Base-by-base conservation (phyloP, 805 yeast genomes). In the Cyberlindnera suaveolens region DNA sequence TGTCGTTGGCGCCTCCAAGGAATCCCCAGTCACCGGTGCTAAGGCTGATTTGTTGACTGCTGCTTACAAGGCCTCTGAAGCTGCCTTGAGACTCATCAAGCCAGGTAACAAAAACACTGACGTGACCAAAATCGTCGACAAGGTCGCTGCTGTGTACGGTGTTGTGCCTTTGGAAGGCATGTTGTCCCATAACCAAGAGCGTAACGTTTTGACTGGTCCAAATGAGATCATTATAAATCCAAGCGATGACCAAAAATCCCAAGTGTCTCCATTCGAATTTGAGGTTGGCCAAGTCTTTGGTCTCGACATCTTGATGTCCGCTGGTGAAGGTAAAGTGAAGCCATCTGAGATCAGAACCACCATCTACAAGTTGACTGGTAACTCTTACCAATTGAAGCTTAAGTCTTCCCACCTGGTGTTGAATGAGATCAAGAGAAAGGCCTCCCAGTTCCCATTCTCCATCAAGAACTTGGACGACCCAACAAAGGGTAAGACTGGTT, bases 261-360 rank as follows among this genome's bases (percentile, higher is more conserved):
- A 74, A 59, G 77, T 82, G 61, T 84, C 79, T 47, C 67, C 85
- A 40, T 66, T 68, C 62, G 77, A 74, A 59, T 83, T 85, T 52
- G 86, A 77, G 63, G 85, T 78, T 59, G 80, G 80, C 60, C 88
- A 84, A 61, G 91, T 85, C 31, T 84, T 77, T 60, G 91, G 91
- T 40, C 68, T 84, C 53, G 91, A 84, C 60, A 74, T 84, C 48
- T 70, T 85, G 47, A 70, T 84, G 49, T 74, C 85, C 19, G 75
- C 83, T 6, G 63, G 62, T 40, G 83, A 77, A 39, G 88, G 91
- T 49, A 81, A 81, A 68, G 83, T 80, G 47, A 73, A 75, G 60
- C 61, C 65, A 44, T 69, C 80, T 42, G 76, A 78, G 53, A 69
- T 72, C 58, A 75, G 75, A 58, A 83, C 91, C 51, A 74, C 87